Percentiles rank a stretch among this genome's conserved stretches.
phyloP scores from a whole-genome alignment of 192 early-diverging fungal genomes.

The Backusella mclennaniae region DNA sequence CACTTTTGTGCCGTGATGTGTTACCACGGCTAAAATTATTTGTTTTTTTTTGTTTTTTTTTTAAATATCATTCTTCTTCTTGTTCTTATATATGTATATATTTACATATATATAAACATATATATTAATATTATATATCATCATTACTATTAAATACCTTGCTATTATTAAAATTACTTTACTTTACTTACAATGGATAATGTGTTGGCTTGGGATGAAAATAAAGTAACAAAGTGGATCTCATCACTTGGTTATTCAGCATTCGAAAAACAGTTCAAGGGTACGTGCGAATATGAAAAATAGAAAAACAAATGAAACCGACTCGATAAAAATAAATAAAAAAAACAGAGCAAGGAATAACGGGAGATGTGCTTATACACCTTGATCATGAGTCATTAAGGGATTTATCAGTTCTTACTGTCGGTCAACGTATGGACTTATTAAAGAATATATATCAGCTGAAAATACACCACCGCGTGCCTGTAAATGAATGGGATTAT shows the following conservation, averaged over 20 bases:
- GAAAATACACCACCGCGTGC: slow-evolving; percentile 76
- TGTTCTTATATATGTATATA: too few species aligned
- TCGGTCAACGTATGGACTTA: slow-evolving; percentile 88
- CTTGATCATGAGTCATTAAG: slow-evolving; percentile 90
- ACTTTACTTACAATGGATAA: slow-evolving; percentile 39
- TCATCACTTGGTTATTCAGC: slow-evolving; percentile 50
- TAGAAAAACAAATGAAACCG: not conserved
- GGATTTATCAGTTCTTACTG: slow-evolving; percentile 80
- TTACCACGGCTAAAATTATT: not conserved
- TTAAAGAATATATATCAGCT: slow-evolving; percentile 86
- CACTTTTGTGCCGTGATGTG: not conserved
- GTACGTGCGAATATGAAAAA: slow-evolving; percentile 25
- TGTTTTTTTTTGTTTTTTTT: slow-evolving; percentile 12
- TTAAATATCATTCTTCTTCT: not conserved
- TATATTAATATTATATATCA: not conserved
- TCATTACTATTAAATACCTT: not conserved
- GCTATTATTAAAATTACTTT: not conserved
- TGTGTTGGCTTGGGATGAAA: slow-evolving; percentile 56
- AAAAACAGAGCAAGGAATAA: slow-evolving; percentile 79
- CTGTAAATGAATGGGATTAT: slow-evolving; percentile 82
- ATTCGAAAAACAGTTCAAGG: slow-evolving; percentile 57
- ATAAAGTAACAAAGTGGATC: slow-evolving; percentile 54
- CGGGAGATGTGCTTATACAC: slow-evolving; percentile 83
- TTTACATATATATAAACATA: too few species aligned
- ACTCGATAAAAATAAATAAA: not conserved